A percentile compares a stretch with the other conserved stretches of the same genome.
These are phyloP conservation scores for Aaosphaeria pasadenensis DNA, from an alignment of 2,329 filamentous ascomycete species.

Conservation along the genomic window DNA sequence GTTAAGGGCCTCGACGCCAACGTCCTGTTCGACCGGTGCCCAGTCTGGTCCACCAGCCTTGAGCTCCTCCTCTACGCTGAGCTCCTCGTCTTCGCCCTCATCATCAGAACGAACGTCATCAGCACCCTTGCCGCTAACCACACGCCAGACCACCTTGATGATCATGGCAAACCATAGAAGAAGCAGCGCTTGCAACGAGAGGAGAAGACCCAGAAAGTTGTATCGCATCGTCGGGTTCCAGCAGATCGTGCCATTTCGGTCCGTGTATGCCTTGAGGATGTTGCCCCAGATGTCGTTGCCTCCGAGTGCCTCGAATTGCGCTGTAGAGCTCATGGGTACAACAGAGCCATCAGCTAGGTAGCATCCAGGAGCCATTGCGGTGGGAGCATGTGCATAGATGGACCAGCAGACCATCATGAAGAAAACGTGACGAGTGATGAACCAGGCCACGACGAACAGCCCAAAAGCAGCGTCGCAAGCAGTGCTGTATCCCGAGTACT, in stretches of 20 bases:
- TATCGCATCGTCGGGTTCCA: constrained; percentile 73
- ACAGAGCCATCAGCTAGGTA: constrained; percentile 59
- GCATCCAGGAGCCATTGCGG: constrained; percentile 65
- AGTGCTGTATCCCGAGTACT: constrained; percentile 75
- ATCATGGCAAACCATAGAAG: constrained; percentile 91
- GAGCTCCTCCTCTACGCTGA: constrained; percentile 36
- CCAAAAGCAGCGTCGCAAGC: constrained; percentile 82
- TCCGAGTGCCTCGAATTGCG: constrained; percentile 34
- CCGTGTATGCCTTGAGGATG: constrained; percentile 70
- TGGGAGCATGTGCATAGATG: constrained; percentile 65
- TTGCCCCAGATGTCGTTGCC: constrained; percentile 50
- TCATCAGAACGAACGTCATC: constrained; percentile 88
- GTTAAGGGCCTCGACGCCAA: constrained; percentile 69
- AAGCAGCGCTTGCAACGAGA: constrained; percentile 76
- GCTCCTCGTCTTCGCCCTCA: constrained; percentile 65
- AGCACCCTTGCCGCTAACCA: constrained; percentile 71
- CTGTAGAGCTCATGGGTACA: constrained; percentile 55
- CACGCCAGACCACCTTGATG: constrained; percentile 73
- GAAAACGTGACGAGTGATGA: constrained; percentile 75
- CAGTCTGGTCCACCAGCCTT: constrained; percentile 25
- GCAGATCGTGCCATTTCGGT: constrained; percentile 72
- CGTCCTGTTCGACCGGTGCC: constrained; percentile 66
- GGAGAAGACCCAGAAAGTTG: constrained; percentile 72
- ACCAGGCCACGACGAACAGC: constrained; percentile 82
- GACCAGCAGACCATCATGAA: constrained; percentile 82